Percentiles rank a stretch among this genome's conserved stretches.
These are phyloP conservation scores for Cenchrus fungigraminus DNA, from an alignment of 176 grass and related monocot genomes.

Conservation along the genomic window DNA sequence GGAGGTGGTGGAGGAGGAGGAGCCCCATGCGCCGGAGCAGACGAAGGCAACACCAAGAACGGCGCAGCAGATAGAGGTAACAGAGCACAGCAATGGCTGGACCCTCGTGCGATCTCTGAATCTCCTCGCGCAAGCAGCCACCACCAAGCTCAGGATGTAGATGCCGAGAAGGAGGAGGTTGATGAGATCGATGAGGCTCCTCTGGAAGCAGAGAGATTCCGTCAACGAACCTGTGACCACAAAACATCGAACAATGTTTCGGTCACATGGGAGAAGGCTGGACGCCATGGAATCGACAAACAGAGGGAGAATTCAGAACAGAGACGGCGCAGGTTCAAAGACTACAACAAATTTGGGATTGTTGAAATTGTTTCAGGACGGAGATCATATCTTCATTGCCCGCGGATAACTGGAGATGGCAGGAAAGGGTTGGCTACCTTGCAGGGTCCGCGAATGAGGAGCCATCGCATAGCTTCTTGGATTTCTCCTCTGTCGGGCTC, in stretches of 20 bases:
- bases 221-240: conserved; percentile 23
- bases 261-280: neutral
- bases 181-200: conserved; percentile 39
- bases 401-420: neutral
- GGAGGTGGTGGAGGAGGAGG: neutral
- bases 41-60: conserved; percentile 39
- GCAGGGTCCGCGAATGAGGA: neutral
- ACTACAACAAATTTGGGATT: neutral
- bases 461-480: conserved; percentile 2
- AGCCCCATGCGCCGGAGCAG: conserved; percentile 33
- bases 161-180: conserved; percentile 49
- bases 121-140: conserved; percentile 33
- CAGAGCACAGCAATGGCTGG: conserved; percentile 11
- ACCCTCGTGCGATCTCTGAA: neutral
- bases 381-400: neutral
- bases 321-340: neutral
- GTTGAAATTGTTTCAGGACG: neutral
- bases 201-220: conserved; percentile 49
- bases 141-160: conserved; percentile 45
- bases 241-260: neutral
- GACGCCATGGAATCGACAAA: neutral
- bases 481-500: neutral
- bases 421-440: neutral
- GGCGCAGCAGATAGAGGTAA: conserved; percentile 44
- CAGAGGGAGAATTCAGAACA: neutral